Evolutionary conservation across 495 filamentous ascomycete genomes (phyloP).

Genomic region (Penicillium verhagenii): DNA sequence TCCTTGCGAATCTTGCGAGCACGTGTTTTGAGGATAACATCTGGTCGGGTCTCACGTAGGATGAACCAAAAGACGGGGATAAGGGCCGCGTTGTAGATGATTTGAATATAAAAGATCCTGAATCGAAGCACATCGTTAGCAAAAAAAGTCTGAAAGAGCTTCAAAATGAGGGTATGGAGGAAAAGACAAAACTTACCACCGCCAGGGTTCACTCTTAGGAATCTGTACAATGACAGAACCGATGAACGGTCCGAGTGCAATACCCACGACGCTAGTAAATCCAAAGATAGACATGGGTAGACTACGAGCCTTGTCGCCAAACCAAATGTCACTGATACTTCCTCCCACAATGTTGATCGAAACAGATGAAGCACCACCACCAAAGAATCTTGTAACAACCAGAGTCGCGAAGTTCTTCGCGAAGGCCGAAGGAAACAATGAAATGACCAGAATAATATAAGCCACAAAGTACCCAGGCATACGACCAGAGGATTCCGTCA

Average conservation of each 20-base stretch:
- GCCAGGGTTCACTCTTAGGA: conserved; percentile 36
- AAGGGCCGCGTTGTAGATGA: conserved; percentile 47
- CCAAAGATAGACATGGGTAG: conserved; percentile 47
- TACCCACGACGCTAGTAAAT: conserved; percentile 43
- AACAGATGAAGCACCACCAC: conserved; percentile 47
- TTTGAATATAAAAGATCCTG: conserved; percentile 53
- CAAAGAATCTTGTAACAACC: conserved; percentile 50
- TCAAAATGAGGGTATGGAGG: too few species aligned
- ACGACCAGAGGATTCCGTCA: conserved; percentile 52
- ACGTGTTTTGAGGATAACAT: conserved; percentile 57
- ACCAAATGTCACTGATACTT: conserved; percentile 46
- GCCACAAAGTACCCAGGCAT: conserved; percentile 50
- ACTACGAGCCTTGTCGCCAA: conserved; percentile 37
- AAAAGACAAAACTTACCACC: conserved; percentile 29
- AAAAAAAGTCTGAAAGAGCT: too few species aligned
- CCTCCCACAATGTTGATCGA: conserved; percentile 48
- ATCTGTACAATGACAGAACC: conserved; percentile 42
- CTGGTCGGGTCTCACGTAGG: conserved; percentile 43
- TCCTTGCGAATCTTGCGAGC: conserved; percentile 61
- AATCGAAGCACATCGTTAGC: neutral
- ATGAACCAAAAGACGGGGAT: conserved; percentile 46
- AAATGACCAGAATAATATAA: conserved; percentile 47
- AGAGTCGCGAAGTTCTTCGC: conserved; percentile 53
- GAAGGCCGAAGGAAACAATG: conserved; percentile 49
- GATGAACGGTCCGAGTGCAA: conserved; percentile 51